Percentiles rank a stretch among this genome's conserved stretches.
Evolutionary conservation across 768 basidiomycete species (phyloP).

Genomic region (Podaxis sp.): DNA sequence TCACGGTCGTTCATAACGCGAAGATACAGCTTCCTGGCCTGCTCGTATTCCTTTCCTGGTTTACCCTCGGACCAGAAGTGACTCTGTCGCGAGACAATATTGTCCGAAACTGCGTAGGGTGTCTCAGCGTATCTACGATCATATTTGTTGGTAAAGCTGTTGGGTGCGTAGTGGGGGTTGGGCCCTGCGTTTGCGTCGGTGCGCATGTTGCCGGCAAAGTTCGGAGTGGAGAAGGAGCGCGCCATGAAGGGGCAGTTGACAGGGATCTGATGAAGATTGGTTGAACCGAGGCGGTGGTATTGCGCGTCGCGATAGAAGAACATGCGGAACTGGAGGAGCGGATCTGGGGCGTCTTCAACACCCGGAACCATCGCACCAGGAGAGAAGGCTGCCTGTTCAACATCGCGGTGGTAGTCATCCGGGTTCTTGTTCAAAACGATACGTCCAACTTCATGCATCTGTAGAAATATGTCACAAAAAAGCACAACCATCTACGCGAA

Average conservation of each 20-base stretch:
- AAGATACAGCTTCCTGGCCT: conserved; percentile 15
- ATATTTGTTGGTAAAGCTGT: conserved; percentile 18
- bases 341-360: conserved; percentile 16
- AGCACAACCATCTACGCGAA: too few relatives aligned
- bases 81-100: conserved; percentile 15
- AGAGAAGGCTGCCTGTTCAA: conserved; percentile 17
- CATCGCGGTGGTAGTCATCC: conserved; percentile 18
- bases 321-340: conserved; percentile 19
- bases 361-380: conserved; percentile 17
- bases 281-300: conserved; percentile 18
- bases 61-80: conserved; percentile 18
- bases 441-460: conserved; percentile 14
- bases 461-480: background rate
- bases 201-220: conserved; percentile 15
- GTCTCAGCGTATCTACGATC: conserved; percentile 4
- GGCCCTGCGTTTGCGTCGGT: conserved; percentile 14
- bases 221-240: conserved; percentile 11
- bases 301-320: conserved; percentile 19
- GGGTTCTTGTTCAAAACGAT: conserved; percentile 19
- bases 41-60: conserved; percentile 13
- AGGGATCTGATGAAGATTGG: conserved; percentile 17
- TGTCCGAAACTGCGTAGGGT: conserved; percentile 14
- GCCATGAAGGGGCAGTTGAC: conserved; percentile 20
- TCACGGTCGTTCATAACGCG: conserved; percentile 15
- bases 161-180: conserved; percentile 18